phyloP scores from a whole-genome alignment of 2,329 filamentous ascomycete genomes.

The Fusarium ambrosium region DNA sequence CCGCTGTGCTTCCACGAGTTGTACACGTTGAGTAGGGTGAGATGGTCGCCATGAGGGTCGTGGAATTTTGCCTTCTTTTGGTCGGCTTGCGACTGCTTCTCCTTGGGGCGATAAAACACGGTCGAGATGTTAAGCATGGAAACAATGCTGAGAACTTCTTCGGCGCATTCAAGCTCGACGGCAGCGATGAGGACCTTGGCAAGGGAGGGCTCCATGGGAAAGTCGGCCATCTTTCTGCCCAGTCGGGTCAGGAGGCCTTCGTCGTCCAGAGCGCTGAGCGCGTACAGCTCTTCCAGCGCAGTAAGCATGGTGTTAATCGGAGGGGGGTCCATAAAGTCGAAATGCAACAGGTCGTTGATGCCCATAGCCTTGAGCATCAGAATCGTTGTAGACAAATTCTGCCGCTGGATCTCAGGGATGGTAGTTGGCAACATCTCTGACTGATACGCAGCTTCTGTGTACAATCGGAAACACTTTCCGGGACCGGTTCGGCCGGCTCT shows the following conservation, averaged over 20 bases:
- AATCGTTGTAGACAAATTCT: conserved; percentile 93
- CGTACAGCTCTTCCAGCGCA: conserved; percentile 94
- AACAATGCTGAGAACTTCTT: conserved; percentile 94
- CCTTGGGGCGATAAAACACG: conserved; percentile 95
- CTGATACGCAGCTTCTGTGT: conserved; percentile 95
- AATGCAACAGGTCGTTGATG: conserved; percentile 96
- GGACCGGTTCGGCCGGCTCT: conserved; percentile 94
- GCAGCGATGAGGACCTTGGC: conserved; percentile 92
- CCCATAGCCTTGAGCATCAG: conserved; percentile 99
- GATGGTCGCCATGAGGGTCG: conserved; percentile 92
- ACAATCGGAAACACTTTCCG: conserved; percentile 94
- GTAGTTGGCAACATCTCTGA: conserved; percentile 97
- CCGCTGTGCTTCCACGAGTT: conserved; percentile 93
- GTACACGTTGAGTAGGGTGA: conserved; percentile 96
- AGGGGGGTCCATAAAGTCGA: conserved; percentile 99
- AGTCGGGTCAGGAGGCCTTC: conserved; percentile 93
- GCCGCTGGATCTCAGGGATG: conserved; percentile 95
- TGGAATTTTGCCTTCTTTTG: conserved; percentile 99
- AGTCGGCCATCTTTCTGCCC: conserved; percentile 97
- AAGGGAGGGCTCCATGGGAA: conserved; percentile 95
- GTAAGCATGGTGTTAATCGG: conserved; percentile 98
- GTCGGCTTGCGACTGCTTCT: conserved; percentile 96
- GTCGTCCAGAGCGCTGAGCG: conserved; percentile 90
- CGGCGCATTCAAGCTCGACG: conserved; percentile 88
- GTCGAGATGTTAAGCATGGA: conserved; percentile 91